Evolutionary conservation across 805 yeast genomes (phyloP), one percentile per base, ranked within the genome.

Genomic region (Yarrowia bubula): DNA sequence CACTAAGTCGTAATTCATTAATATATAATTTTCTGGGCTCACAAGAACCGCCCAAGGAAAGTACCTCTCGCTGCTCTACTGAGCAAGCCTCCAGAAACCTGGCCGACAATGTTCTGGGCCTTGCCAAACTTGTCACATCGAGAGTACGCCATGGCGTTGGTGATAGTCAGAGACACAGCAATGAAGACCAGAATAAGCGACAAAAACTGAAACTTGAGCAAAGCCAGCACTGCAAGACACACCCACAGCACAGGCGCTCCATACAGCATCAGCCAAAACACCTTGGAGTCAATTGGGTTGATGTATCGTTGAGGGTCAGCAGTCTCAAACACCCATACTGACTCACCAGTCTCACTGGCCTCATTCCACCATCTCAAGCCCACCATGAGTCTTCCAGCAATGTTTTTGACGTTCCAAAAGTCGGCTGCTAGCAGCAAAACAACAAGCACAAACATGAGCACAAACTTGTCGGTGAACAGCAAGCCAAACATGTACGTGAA

Each of bases 331-430:
- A 91, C 96, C 96, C 96, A 90, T 11, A 86, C 81, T 64, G 87
- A 85, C 69, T 86, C 86, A 1, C 90, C 90, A 8, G 81, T 74
- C 17, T 78, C 79, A 33, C 82, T 79, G 0, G 92, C 81, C 73
- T 93, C 98, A 74, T 93, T 95, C 97, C 98, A 93, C 99, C 99
- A 93, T 69, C 81, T 68, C 68, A 95, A 80, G 0, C 98, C 98
- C 4, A 95, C 98, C 65, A 93, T 76, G 65, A 90, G 81, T 66
- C 98, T 79, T 1, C 99, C 99, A 18, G 96, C 81, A 31, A 93
- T 89, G 75, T 93, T 93, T 73, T 93, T 95, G 28, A 90, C 86
- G 72, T 90, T 88, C 96, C 98, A 93, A 72, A 93, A 93, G 75
- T 93, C 99, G 0, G 91, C 90, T 0, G 97, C 89, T 18, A 90